Evolutionary conservation across 2,329 filamentous ascomycete species (phyloP), one percentile per base, ranked within the genome.

Genomic region (Phaeosphaeriaceae sp.): DNA sequence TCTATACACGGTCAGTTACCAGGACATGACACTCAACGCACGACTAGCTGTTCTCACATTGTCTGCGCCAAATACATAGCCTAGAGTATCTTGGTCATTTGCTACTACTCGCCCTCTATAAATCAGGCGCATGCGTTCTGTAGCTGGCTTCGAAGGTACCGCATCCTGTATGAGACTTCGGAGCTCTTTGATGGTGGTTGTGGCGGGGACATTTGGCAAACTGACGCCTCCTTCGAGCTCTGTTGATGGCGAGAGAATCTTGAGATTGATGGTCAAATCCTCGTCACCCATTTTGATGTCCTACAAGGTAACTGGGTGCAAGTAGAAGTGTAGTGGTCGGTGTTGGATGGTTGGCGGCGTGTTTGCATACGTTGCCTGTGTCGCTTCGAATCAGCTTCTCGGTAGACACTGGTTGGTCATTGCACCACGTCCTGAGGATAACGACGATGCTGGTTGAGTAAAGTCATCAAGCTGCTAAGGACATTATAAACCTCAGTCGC

Each of bases 101-200:
- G 76, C 64, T 6, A 86, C 74, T 21, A 80, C 77, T 47, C 79
- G 76, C 16, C 84, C 84, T 41, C 77, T 73, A 58, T 84, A 85
- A 16, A 87, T 84, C 49, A 87, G 66, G 35, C 83, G 76, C 71
- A 86, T 84, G 35, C 74, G 70, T 34, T 73, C 72, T 4, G 64
- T 57, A 5, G 61, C 54, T 5, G 73, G 73, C 38, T 61, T 61
- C 2, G 66, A 67, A 32, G 80, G 74, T n/a, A 85, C 66, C 8
- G 74, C 68, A 49, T 78, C 63, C 38, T 78, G 74, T 46, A 87
- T 81, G 45, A 73, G 77, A 35, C 74, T 62, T 55, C 82, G 83
- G n/a, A 87, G 71, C 41, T 79, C 73, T 16, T 70, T 75, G 39
- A 87, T 67, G 2, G 79, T 85, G 2, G 67, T 74, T 3, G 64